Evolutionary conservation across 148 eudicot species (phyloP), one percentile per base, ranked within the genome.

Genomic region (Silene latifolia): DNA sequence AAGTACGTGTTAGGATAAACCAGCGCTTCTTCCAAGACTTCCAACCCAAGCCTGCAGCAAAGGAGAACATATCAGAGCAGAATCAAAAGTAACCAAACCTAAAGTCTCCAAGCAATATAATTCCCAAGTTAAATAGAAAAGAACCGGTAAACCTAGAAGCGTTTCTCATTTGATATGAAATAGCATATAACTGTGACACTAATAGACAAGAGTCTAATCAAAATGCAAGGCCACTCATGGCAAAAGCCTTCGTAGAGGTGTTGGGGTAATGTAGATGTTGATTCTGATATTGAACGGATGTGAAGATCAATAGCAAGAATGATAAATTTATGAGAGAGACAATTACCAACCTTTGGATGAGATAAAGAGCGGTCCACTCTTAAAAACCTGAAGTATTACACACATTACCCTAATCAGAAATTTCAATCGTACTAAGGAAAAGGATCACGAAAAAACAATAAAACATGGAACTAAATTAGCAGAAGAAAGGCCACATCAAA

Each of bases 21-120:
- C 99, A 96, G 61, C 99, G 94, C 82, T 96, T 96, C 78, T 96
- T 96, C 99, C 99, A 96, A 66, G 95, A 92, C 81, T 89, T 96
- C 99, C 99, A 96, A 51, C 99, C 99, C 83, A 96, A 78, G 23
- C 99, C 99, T 96, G 97, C 86, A 87, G 53, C 46, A 82, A 79
- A 76, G 74, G 63, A 20, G 53, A 65, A 59, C 42, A 20, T 39
- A 24, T 5, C 61, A 77, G 7, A 67, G 32, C 15, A 75, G 35
- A 23, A 69, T 3, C 29, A 69, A 35, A 25, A 5, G 25, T 12
- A 19, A 44, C 27, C 54, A 68, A 12, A 68, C 13, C 25, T 10
- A 46, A 39, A n/a, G 69, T 27, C 27, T 5, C 42, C 67, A 63
- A 63, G 67, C 67, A 63, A 63, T 24, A 63, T 39, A 7, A 11